Conservation (phyloP, 1,284 basidiomycete species). For the Tilletia horrida region DNA sequence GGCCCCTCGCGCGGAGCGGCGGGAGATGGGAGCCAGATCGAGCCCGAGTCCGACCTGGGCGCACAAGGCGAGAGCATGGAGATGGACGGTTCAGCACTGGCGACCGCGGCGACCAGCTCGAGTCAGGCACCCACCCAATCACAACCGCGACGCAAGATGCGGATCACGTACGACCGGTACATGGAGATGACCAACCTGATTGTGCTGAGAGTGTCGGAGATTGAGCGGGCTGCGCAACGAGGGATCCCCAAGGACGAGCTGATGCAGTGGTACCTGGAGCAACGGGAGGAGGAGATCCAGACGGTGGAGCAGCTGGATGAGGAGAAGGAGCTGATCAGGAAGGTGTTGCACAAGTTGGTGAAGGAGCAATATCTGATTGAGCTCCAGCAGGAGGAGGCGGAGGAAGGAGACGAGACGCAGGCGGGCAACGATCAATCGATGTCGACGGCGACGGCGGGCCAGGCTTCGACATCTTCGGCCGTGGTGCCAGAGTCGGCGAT, state of each 20-base stretch:
- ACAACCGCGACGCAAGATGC: conserved; percentile 8
- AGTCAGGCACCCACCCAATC: not conserved
- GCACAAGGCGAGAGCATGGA: conserved; percentile 5
- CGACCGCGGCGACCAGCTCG: not conserved
- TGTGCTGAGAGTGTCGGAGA: conserved; percentile 73
- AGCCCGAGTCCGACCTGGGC: not conserved
- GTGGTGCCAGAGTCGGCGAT: not conserved
- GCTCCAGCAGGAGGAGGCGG: conserved; percentile 22
- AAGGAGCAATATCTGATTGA: conserved; percentile 63
- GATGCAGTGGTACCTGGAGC: conserved; percentile 93
- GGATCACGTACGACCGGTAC: conserved; percentile 69
- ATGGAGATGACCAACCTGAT: conserved; percentile 83
- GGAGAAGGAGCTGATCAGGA: conserved; percentile 82
- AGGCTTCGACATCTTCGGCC: not conserved
- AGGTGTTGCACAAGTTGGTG: conserved; percentile 82
- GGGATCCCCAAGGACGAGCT: conserved; percentile 75
- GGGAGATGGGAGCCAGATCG: not conserved
- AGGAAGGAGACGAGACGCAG: not conserved
- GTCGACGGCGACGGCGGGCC: not conserved
- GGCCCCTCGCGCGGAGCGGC: not conserved
- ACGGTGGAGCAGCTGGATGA: conserved; percentile 85
- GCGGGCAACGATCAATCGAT: not conserved
- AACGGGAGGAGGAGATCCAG: conserved; percentile 71
- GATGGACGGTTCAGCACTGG: not conserved
- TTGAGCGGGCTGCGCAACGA: conserved; percentile 71